Evolutionary conservation across 148 eudicot species (phyloP).

Genomic region (Mesembryanthemum crystallinum): DNA sequence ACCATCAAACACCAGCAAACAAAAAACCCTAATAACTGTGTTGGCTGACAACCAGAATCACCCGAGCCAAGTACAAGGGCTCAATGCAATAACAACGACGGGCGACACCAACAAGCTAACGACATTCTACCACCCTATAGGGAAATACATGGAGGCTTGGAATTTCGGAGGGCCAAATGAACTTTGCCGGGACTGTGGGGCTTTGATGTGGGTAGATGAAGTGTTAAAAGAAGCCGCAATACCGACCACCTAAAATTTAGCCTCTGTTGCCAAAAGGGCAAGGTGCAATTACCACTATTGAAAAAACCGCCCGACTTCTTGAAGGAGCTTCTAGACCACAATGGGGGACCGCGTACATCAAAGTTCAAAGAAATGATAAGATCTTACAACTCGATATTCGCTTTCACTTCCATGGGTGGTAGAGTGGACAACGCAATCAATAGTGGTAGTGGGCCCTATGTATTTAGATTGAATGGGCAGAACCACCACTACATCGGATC

Average conservation of each 20-base stretch:
- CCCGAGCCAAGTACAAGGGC: no score
- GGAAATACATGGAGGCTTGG: background rate
- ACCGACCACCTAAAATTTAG: background rate
- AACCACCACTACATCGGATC: conserved; percentile 21
- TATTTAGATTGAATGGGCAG: conserved; percentile 16
- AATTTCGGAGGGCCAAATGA: background rate
- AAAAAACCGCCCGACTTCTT: conserved; percentile 5
- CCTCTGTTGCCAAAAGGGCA: conserved; percentile 29
- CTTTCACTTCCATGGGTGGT: conserved; percentile 33
- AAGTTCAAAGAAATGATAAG: background rate
- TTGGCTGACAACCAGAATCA: no score
- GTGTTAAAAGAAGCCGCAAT: background rate
- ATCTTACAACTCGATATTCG: conserved; percentile 25
- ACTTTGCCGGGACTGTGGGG: conserved; percentile 1
- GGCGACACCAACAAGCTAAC: no score
- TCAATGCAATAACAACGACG: no score
- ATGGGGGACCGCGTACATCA: background rate
- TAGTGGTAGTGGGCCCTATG: conserved; percentile 15
- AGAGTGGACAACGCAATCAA: conserved; percentile 11
- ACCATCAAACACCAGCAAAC: no score
- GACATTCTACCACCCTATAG: no score
- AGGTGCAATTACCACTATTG: background rate
- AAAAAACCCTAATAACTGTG: no score
- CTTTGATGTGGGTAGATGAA: conserved; percentile 25
- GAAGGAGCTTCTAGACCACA: background rate